Evolutionary conservation across 1,284 basidiomycete genomes (phyloP), one percentile per base, ranked within the genome.

Genomic region (Dichomitus squalens): DNA sequence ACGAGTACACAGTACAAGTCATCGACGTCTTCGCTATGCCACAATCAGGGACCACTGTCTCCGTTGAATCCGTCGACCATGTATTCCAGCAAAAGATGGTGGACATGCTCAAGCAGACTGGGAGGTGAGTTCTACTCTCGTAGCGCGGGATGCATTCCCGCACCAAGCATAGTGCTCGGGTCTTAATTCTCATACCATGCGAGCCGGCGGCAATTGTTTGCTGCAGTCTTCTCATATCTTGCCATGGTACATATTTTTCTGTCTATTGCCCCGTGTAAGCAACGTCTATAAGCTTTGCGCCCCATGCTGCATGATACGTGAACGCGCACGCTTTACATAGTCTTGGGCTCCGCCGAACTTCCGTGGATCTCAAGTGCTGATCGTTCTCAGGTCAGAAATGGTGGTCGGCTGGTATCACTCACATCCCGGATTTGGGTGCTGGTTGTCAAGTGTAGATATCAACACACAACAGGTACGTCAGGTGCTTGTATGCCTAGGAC

Each of bases 371-470:
- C 27, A 69, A 96, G 31, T 34, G 31, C 31, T 47, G 11, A 47
- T 21, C n/a, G 18, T 33, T 18, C 20, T 18, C 31, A 47, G 96
- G 67, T 94, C 96, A 48, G 97, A 99, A 79, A 95, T 92, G 87
- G 97, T 99, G 9, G 97, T 99, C 0, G 97, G 97, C 7, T 99
- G 97, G 97, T 99, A 99, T 73, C 97, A 99, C 76, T 99, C 97
- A 48, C 97, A 99, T 79, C 97, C 97, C 53, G 97, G 97, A 29
- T 99, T 99, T 73, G 97, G 97, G 5, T 99, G 97, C 75, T 99
- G 97, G 97, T 79, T 99, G 38, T 97, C 95, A 49, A 96, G 94
- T 66, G 97, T 99, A 38, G 97, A 99, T 78, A 96, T 99, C 73
- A 98, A 99, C 78, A 99, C 97, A 5, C 97, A 99, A 74, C 96